A percentile compares a stretch with the other conserved stretches of the same genome.
phyloP scores from a whole-genome alignment of 2,329 filamentous ascomycete genomes.

The Cladosporium sp. region DNA sequence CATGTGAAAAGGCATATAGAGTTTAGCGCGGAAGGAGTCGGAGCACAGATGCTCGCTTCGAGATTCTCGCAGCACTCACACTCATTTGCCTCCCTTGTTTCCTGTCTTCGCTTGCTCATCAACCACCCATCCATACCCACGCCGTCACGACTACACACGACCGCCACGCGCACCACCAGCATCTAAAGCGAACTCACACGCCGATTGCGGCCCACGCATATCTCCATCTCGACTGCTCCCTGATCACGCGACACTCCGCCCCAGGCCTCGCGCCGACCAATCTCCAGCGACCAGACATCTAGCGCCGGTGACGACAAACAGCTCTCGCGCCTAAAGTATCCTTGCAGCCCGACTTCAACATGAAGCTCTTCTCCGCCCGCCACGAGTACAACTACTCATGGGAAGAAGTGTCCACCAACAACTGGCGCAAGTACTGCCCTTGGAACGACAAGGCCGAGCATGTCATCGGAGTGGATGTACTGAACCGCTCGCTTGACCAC shows the following conservation, averaged over 20 bases:
- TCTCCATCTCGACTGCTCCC: not conserved
- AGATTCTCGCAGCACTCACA: not conserved
- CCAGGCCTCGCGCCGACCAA: slow-evolving; percentile 12
- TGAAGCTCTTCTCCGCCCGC: slow-evolving; percentile 93
- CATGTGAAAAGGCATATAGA: slow-evolving; percentile 6
- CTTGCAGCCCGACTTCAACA: slow-evolving; percentile 40
- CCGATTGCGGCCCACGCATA: slow-evolving; percentile 14
- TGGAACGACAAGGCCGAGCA: slow-evolving; percentile 99
- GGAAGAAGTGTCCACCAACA: slow-evolving; percentile 95
- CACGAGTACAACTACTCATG: slow-evolving; percentile 97
- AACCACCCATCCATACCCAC: slow-evolving; percentile 8
- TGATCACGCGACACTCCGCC: slow-evolving; percentile 18
- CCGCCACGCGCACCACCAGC: slow-evolving; percentile 10
- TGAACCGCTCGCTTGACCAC: slow-evolving; percentile 69
- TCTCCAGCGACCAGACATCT: slow-evolving; percentile 14
- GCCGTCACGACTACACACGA: slow-evolving; percentile 7
- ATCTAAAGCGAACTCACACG: slow-evolving; percentile 2
- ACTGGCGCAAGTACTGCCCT: slow-evolving; percentile 98
- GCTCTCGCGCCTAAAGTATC: slow-evolving; percentile 2
- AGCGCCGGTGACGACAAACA: slow-evolving; percentile 10
- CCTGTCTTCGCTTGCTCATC: not conserved
- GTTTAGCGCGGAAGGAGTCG: not conserved
- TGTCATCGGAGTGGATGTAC: slow-evolving; percentile 91
- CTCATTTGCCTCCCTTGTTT: slow-evolving; percentile 12
- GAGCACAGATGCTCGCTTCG: not conserved